Percentiles rank a stretch among this genome's conserved stretches.
phyloP scores from a whole-genome alignment of 2,329 filamentous ascomycete genomes.

The Cladobotryum protrusum region DNA sequence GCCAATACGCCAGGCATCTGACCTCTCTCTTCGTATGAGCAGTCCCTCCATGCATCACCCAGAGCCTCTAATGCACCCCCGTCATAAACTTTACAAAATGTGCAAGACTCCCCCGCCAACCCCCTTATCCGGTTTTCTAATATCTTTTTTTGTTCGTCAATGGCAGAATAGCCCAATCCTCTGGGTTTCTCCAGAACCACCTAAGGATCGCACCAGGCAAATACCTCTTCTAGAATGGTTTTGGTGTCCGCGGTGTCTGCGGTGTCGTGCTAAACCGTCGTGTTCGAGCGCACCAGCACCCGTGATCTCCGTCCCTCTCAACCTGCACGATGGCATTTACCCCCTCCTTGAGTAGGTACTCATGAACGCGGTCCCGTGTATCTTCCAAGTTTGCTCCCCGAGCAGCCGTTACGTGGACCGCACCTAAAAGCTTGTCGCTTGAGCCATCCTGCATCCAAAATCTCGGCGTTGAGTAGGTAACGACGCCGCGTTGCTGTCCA shows the following conservation, averaged over 20 bases:
- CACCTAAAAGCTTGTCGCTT: constrained; percentile 60
- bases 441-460: constrained; percentile 81
- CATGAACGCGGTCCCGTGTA: constrained; percentile 68
- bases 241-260: constrained; percentile 26
- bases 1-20: constrained; percentile 5
- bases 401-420: constrained; percentile 78
- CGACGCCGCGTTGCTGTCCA: constrained; percentile 73
- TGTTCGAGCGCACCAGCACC: constrained; percentile 50
- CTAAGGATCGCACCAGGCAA: background rate
- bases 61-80: background rate
- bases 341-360: constrained; percentile 62
- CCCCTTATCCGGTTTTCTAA: background rate
- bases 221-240: constrained; percentile 21
- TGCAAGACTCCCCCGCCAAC: background rate
- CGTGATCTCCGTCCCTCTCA: constrained; percentile 70
- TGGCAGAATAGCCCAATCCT: background rate
- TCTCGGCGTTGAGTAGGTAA: constrained; percentile 76
- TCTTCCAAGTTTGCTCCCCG: constrained; percentile 71
- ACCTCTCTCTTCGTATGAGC: background rate
- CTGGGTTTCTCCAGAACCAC: background rate
- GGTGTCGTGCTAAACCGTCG: constrained; percentile 18
- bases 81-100: too few relatives aligned
- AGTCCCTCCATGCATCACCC: background rate
- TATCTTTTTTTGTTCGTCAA: background rate
- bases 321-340: constrained; percentile 85